A percentile compares a stretch with the other conserved stretches of the same genome.
These are phyloP conservation scores for Pseudogymnoascus pannorum DNA, from an alignment of 2,329 filamentous ascomycete species.

Conservation along the genomic window DNA sequence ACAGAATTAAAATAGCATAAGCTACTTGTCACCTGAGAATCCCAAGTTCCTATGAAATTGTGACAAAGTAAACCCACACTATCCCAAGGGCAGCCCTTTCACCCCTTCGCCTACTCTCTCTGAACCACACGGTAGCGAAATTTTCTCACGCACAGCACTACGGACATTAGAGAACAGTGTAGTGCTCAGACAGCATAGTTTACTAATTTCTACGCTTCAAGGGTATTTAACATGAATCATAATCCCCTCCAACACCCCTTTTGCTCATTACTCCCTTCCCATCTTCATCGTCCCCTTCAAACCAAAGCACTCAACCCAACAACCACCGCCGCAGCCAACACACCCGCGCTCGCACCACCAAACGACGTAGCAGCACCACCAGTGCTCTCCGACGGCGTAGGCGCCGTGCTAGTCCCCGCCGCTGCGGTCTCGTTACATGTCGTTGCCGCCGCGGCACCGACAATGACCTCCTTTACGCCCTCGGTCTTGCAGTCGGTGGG, in stretches of 20 bases:
- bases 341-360: neutral
- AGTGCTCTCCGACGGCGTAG: neutral
- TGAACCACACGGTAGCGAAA: too few species aligned
- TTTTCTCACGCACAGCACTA: too few species aligned
- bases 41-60: too few species aligned
- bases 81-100: too few species aligned
- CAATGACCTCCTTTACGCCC: constrained; percentile 40
- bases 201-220: neutral
- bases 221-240: neutral
- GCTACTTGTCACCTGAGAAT: too few species aligned
- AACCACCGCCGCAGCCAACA: neutral
- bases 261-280: neutral
- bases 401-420: neutral
- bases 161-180: too few species aligned
- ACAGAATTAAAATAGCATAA: too few species aligned
- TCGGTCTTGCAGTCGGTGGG: constrained; percentile 51
- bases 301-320: neutral
- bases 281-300: neutral
- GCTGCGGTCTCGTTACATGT: neutral
- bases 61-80: too few species aligned
- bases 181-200: neutral
- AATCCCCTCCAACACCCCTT: neutral
- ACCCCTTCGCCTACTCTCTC: too few species aligned
- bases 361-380: neutral
- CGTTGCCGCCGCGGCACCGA: constrained; percentile 19